Base-by-base conservation (phyloP, 1,284 basidiomycete genomes). In the Rhodotorula mucilaginosa region DNA sequence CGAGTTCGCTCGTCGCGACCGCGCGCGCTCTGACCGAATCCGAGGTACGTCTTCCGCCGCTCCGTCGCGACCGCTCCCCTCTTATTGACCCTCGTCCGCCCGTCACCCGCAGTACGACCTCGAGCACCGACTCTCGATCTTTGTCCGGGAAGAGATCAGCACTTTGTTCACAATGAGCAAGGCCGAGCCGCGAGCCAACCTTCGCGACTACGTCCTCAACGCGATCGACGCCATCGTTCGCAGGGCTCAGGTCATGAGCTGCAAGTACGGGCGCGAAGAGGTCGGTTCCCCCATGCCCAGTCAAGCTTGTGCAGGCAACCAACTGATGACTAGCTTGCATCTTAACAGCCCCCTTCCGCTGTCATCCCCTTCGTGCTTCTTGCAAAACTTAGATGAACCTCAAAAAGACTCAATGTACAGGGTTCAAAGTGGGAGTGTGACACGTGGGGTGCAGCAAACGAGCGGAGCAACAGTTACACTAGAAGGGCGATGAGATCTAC, bases 71-170 rank as follows among this genome's bases (percentile, higher is more conserved):
- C 23, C 19, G 23, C n/a, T 26, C 16, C 34, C 7, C 7, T 21
- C 18, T 21, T 16, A 75, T 59, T 59, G 56, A 59, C 46, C 0
- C 16, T 62, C 34, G 29, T 51, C 66, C 26, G 56, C 26, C 0
- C 29, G 39, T 12, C 39, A 34, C 62, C n/a, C n/a, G 61, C 73
- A 95, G 92, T 90, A 88, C 80, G 90, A 94, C 70, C 83, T 97
- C 67, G 93, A 96, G 75, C 89, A 93, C 78, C 90, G 92, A 70
- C 85, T 97, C 21, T 91, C 90, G 74, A 84, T 97, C 65, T 97
- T 97, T 80, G 88, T 92, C 34, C 87, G 94, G 46, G 97, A 99
- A 80, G 97, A 99, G 82, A 90, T 97, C 64, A 86, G 88, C 77
- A 86, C 87, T 21, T 93, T 90, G 90, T 78, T 81, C 49, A 47